phyloP scores from a whole-genome alignment of 768 basidiomycete species.

The Lactarius evosmus region DNA sequence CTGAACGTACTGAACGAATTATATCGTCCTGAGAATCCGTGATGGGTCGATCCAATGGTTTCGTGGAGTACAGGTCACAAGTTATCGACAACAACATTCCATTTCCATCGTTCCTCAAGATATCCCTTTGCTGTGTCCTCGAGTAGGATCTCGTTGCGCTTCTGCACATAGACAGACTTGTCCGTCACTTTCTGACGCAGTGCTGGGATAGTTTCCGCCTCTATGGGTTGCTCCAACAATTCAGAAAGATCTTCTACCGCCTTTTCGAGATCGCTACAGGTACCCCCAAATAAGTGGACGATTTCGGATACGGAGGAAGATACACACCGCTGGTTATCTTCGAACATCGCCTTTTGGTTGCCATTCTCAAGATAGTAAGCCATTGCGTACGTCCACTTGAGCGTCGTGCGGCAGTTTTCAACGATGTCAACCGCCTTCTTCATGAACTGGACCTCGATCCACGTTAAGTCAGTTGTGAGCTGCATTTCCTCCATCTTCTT shows the following conservation, averaged over 20 bases:
- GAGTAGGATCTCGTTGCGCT: conserved; percentile 90
- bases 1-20: conserved; percentile 6
- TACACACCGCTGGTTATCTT: conserved; percentile 88
- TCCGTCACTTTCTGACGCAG: conserved; percentile 93
- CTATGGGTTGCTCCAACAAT: conserved; percentile 86
- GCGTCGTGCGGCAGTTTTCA: conserved; percentile 85
- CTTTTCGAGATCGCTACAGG: conserved; percentile 77
- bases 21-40: conserved; percentile 10
- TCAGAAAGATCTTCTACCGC: conserved; percentile 96
- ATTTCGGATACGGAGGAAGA: background rate
- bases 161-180: conserved; percentile 97
- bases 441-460: conserved; percentile 99
- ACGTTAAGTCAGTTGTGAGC: conserved; percentile 83
- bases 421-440: conserved; percentile 96
- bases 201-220: conserved; percentile 74
- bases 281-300: conserved; percentile 15
- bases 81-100: conserved; percentile 71
- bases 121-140: conserved; percentile 94
- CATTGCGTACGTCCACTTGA: conserved; percentile 99
- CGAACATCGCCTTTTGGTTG: conserved; percentile 93
- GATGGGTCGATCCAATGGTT: conserved; percentile 6
- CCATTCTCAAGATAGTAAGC: conserved; percentile 91
- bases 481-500: conserved; percentile 99
- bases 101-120: conserved; percentile 79
- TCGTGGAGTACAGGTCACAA: conserved; percentile 36